These are phyloP conservation scores for Hypoxylon rickii DNA, from an alignment of 495 filamentous ascomycete genomes.

Conservation along the genomic window DNA sequence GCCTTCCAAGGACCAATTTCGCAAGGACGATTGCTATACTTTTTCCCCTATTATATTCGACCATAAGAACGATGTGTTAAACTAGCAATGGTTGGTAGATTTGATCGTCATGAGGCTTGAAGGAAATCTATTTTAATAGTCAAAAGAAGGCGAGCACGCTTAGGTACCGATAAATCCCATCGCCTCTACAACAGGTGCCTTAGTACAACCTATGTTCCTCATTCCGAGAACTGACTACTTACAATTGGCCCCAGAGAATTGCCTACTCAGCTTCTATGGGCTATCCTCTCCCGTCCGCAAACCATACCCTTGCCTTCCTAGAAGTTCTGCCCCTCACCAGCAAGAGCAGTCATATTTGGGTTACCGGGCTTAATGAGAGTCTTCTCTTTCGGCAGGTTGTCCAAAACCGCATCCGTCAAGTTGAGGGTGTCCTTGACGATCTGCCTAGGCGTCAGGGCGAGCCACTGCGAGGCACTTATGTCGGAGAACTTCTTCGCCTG, in stretches of 20 bases:
- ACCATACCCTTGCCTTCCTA: neutral
- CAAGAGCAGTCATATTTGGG: conserved; percentile 41
- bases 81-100: too few relatives aligned
- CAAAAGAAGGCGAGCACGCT: too few relatives aligned
- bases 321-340: conserved; percentile 15
- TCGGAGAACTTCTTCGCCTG: conserved; percentile 68
- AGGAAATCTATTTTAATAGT: too few relatives aligned
- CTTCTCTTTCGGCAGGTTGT: conserved; percentile 63
- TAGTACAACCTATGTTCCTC: too few relatives aligned
- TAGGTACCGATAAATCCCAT: conserved; percentile 8
- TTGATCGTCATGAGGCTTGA: too few relatives aligned
- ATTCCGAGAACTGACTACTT: too few relatives aligned
- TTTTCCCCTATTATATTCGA: neutral
- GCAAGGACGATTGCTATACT: too few relatives aligned
- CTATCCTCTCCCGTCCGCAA: neutral
- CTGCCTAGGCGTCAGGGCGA: conserved; percentile 66
- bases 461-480: conserved; percentile 66
- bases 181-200: conserved; percentile 1
- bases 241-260: too few relatives aligned
- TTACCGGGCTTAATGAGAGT: conserved; percentile 60
- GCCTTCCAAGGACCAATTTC: too few relatives aligned
- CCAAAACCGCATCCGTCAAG: conserved; percentile 58
- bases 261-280: neutral
- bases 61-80: too few relatives aligned
- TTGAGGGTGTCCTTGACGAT: conserved; percentile 67